These are phyloP conservation scores for Sphagnum magellanicum DNA, from an alignment of 228 moss, liverwort and hornwort genomes.

Conservation along the genomic window DNA sequence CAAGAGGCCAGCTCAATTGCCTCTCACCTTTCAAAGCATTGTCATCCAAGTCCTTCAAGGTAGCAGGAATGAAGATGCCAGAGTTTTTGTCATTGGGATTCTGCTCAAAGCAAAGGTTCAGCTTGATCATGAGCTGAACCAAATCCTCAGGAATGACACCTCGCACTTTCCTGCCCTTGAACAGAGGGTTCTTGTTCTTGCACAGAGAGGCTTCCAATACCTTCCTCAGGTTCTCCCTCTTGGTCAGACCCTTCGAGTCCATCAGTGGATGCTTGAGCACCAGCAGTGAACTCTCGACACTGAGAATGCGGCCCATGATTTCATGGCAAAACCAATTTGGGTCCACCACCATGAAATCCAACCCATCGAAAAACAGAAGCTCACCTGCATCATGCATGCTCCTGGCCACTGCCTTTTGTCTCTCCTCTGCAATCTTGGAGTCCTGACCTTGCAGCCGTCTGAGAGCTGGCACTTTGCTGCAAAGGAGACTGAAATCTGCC, in stretches of 20 bases:
- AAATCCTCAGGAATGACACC: constrained; percentile 59
- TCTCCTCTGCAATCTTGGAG: constrained; percentile 29
- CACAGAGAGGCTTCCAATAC: constrained; percentile 52
- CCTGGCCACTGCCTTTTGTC: constrained; percentile 48
- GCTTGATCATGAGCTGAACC: constrained; percentile 64
- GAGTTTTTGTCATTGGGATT: constrained; percentile 33
- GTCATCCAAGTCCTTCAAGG: constrained; percentile 28
- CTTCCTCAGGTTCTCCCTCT: constrained; percentile 48
- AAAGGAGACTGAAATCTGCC: constrained; percentile 50
- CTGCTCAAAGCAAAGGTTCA: constrained; percentile 68
- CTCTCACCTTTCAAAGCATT: constrained; percentile 25
- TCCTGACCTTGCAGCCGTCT: constrained; percentile 52
- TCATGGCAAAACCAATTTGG: constrained; percentile 74
- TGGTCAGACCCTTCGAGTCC: constrained; percentile 38
- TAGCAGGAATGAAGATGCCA: constrained; percentile 51
- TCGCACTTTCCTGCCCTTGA: constrained; percentile 49
- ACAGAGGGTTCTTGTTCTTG: constrained; percentile 56
- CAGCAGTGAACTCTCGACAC: constrained; percentile 31
- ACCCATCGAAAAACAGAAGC: constrained; percentile 44
- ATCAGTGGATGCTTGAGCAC: constrained; percentile 49
- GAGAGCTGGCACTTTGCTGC: constrained; percentile 41
- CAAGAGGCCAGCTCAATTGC: constrained; percentile 40
- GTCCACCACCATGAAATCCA: constrained; percentile 63
- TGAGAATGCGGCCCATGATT: constrained; percentile 52
- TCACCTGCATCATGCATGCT: constrained; percentile 71